A percentile compares a stretch with the other conserved stretches of the same genome.
Evolutionary conservation across 805 yeast genomes (phyloP).

Genomic region (Starmerella roubikii): DNA sequence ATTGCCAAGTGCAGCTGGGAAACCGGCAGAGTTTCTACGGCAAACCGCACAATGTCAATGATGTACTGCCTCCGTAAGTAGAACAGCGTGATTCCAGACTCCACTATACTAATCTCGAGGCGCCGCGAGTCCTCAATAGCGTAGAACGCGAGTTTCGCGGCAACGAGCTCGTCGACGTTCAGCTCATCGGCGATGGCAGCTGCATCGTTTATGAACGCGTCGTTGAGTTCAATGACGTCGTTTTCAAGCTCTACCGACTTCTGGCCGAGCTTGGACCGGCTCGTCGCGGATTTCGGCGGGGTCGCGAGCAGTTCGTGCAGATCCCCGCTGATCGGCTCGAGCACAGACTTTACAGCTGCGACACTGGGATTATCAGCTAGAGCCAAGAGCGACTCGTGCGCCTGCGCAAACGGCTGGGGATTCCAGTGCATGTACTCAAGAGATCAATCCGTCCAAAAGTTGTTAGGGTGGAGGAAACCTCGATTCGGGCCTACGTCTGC

Average conservation of each 20-base stretch:
- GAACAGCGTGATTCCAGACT: slow-evolving; percentile 48
- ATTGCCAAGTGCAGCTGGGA: neutral
- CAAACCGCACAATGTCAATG: slow-evolving; percentile 32
- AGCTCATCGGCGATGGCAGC: slow-evolving; percentile 48
- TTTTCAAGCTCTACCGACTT: slow-evolving; percentile 38
- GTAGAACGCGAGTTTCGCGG: slow-evolving; percentile 52
- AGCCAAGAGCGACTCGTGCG: slow-evolving; percentile 20
- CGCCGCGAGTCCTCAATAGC: slow-evolving; percentile 31
- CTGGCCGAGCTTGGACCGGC: slow-evolving; percentile 24
- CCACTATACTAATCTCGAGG: slow-evolving; percentile 26
- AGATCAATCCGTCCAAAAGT: no score
- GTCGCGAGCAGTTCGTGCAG: slow-evolving; percentile 25
- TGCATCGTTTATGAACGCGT: slow-evolving; percentile 49
- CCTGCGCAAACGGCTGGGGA: slow-evolving; percentile 22
- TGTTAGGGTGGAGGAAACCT: no score
- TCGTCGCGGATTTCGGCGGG: slow-evolving; percentile 28
- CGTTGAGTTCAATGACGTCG: slow-evolving; percentile 47
- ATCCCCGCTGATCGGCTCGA: slow-evolving; percentile 24
- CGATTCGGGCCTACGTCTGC: no score
- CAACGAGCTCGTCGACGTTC: slow-evolving; percentile 59
- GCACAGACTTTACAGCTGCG: slow-evolving; percentile 5
- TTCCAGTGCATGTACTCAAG: slow-evolving; percentile 28
- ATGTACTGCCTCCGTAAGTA: slow-evolving; percentile 59
- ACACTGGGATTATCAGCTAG: slow-evolving; percentile 4
- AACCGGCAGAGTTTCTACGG: slow-evolving; percentile 10